Base-by-base conservation (phyloP, 345 rosid species). In the Trapa bicornis region DNA sequence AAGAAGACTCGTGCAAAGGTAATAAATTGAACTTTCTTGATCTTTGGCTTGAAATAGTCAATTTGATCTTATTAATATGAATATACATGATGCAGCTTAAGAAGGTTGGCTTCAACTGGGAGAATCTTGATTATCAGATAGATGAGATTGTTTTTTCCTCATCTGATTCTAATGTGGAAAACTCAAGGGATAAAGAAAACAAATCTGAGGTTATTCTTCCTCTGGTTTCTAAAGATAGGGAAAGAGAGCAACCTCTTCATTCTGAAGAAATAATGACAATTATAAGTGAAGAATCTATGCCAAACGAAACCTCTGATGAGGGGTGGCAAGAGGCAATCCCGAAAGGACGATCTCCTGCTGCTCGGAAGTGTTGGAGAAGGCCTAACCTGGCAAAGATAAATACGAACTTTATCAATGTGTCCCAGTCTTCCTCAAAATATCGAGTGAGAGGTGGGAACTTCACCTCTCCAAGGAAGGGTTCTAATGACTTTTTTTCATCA, bases 261-360 rank as follows among this genome's bases (percentile, higher is more conserved):
- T 81, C 69, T 65, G 83, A 78, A 67, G 79, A 87, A 66, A 60
- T 69, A 32, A 42, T 67, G 37, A 36, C 71, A 71, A 76, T 72
- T 54, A 76, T 69, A 62, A 71, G 37, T 64, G 84, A 80, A 57
- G 73, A 79, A 67, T 65, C 65, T 0, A 67, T 61, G 47, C 86
- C 72, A 47, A 88, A 83, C 58, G 91, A 88, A 53, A 79, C 71
- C 56, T 82, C 89, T 10, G 92, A 94, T 76, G 96, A 94, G 83
- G 99, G 99, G 73, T 94, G 99, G 99, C 97, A 94, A 81, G 97
- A 94, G 88, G 97, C 99, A 74, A 91, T 87, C 65, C 89, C 96
- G 2, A 94, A 87, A 83, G 78, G 89, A 33, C 97, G 97, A 52
- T 79, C 86, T 70, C 94, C 83, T 61, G 69, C 91, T 61, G 78